Conservation (phyloP, 805 yeast species). For the Danielia reshetovae region DNA sequence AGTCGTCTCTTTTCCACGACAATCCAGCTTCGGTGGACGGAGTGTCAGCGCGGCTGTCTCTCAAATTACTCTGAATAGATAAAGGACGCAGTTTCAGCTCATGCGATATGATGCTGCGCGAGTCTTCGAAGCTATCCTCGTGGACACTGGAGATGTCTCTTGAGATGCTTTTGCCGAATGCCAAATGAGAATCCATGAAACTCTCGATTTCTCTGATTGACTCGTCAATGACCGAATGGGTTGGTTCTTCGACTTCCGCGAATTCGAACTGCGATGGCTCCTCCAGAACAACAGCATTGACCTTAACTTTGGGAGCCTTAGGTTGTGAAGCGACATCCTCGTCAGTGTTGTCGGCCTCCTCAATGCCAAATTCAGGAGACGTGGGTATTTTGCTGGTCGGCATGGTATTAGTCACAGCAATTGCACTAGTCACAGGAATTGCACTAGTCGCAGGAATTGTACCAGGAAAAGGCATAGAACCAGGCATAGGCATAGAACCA, state of each 20-base stretch:
- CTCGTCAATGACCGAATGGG: conserved; percentile 21
- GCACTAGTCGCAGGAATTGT: background rate
- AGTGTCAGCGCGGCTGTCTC: conserved; percentile 2
- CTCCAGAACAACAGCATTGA: too few species aligned
- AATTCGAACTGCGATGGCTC: background rate
- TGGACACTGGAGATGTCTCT: background rate
- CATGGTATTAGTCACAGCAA: too few species aligned
- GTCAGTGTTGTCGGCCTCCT: conserved; percentile 21
- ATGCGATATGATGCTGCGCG: conserved; percentile 6
- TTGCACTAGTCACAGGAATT: background rate
- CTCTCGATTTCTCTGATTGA: conserved; percentile 40
- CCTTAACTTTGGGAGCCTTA: too few species aligned
- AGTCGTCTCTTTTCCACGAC: background rate
- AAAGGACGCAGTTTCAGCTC: conserved; percentile 3
- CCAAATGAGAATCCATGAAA: conserved; percentile 34
- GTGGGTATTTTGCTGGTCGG: too few species aligned
- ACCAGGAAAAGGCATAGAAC: background rate
- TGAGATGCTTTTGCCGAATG: conserved; percentile 4
- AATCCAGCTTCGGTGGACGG: conserved; percentile 2
- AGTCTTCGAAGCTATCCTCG: conserved; percentile 1
- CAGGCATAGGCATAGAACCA: background rate
- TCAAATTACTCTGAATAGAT: conserved; percentile 2
- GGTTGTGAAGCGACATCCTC: too few species aligned
- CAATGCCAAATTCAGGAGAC: conserved; percentile 35
- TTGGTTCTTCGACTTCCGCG: conserved; percentile 4